phyloP scores from a whole-genome alignment of 306 rosid species.

The Luffa aegyptiaca region DNA sequence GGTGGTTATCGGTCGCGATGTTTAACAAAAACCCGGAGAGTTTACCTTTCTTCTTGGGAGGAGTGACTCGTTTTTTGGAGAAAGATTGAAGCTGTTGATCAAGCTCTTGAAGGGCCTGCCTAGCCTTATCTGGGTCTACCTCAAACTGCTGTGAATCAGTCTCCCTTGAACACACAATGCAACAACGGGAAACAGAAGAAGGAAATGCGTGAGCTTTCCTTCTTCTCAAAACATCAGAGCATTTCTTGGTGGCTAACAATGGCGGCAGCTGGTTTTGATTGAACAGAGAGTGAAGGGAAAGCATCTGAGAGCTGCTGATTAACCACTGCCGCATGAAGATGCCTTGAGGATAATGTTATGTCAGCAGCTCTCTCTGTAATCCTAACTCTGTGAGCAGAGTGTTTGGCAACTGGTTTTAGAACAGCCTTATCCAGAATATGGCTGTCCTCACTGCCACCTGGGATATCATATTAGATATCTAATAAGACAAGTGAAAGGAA shows the following conservation, averaged over 20 bases:
- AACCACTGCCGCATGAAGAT: background rate
- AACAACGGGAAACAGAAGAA: slow-evolving; percentile 1
- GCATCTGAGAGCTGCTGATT: slow-evolving; percentile 19
- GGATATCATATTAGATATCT: background rate
- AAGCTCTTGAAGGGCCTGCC: slow-evolving; percentile 69
- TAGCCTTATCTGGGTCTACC: slow-evolving; percentile 69
- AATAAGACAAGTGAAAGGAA: background rate
- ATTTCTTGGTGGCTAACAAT: background rate
- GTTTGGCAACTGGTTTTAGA: background rate
- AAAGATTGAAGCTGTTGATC: slow-evolving; percentile 64
- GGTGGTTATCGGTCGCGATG: no score
- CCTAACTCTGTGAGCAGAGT: background rate
- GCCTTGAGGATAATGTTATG: background rate
- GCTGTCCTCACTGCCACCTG: background rate
- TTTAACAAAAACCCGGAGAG: no score
- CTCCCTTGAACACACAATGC: slow-evolving; percentile 31
- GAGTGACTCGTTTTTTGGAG: slow-evolving; percentile 32
- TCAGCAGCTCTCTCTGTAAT: background rate
- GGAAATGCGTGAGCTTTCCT: slow-evolving; percentile 10
- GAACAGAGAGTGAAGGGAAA: slow-evolving; percentile 23
- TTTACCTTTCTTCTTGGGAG: slow-evolving; percentile 40
- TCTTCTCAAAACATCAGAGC: slow-evolving; percentile 10
- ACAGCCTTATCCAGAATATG: background rate
- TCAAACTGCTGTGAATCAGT: slow-evolving; percentile 59
- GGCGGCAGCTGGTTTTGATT: slow-evolving; percentile 19